Conservation (phyloP, 2,329 filamentous ascomycete genomes). For the Juglanconis juglandina region DNA sequence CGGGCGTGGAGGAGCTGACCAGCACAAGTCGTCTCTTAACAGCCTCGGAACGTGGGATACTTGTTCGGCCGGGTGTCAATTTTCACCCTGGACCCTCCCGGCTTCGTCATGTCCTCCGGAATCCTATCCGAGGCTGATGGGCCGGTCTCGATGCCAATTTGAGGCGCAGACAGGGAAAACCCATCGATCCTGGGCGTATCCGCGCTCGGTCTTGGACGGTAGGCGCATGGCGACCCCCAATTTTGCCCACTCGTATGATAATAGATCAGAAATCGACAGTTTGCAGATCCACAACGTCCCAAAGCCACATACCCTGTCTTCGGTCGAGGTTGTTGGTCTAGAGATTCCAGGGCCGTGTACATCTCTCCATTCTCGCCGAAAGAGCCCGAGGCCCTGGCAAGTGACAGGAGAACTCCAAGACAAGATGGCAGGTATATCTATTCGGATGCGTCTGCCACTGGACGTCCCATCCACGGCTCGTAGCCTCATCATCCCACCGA, state of each 20-base stretch:
- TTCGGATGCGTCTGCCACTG: constrained; percentile 15
- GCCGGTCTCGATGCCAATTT: neutral
- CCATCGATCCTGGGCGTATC: neutral
- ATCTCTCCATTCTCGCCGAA: constrained; percentile 9
- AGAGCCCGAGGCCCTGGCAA: constrained; percentile 8
- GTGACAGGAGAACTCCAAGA: constrained; percentile 2
- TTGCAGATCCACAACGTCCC: constrained; percentile 16
- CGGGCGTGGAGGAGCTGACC: neutral
- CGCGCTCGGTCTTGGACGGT: constrained; percentile 7
- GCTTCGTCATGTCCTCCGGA: neutral
- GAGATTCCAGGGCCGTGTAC: neutral
- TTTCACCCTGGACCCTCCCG: neutral
- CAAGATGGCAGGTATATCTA: constrained; percentile 17
- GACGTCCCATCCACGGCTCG: neutral
- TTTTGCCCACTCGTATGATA: constrained; percentile 16
- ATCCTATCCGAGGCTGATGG: neutral
- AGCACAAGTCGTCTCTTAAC: neutral
- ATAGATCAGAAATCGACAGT: constrained; percentile 18
- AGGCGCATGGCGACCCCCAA: constrained; percentile 3
- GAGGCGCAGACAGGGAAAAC: neutral
- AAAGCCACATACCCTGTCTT: constrained; percentile 4
- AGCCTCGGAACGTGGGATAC: neutral
- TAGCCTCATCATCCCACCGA: constrained; percentile 16
- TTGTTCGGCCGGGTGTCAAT: neutral
- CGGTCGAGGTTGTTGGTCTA: neutral